phyloP scores from a whole-genome alignment of 2,329 filamentous ascomycete species.

The Aspergillus arachidicola region DNA sequence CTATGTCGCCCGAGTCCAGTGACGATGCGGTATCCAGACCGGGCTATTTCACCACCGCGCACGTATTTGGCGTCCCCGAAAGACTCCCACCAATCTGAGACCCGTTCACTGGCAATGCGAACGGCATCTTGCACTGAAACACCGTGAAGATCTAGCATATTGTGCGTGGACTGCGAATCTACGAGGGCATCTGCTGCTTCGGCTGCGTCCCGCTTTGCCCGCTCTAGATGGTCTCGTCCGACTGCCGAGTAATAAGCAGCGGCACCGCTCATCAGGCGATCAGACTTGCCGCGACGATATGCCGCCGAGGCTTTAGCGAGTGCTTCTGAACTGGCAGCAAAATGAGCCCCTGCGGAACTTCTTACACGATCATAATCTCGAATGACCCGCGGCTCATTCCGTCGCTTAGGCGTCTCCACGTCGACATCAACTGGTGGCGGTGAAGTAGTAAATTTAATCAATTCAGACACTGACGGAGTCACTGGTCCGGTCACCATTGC shows the following conservation, averaged over 20 bases:
- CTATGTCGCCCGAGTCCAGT: constrained; percentile 82
- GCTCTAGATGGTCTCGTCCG: constrained; percentile 64
- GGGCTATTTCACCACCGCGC: constrained; percentile 46
- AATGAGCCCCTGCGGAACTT: constrained; percentile 48
- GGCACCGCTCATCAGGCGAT: constrained; percentile 73
- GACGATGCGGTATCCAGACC: constrained; percentile 70
- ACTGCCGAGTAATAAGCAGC: constrained; percentile 75
- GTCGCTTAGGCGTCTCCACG: constrained; percentile 24
- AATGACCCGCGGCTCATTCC: constrained; percentile 10
- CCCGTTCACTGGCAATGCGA: constrained; percentile 70
- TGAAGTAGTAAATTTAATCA: constrained; percentile 47
- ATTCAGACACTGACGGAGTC: constrained; percentile 34
- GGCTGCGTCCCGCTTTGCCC: constrained; percentile 62
- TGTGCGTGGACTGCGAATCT: constrained; percentile 62
- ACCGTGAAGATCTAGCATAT: constrained; percentile 77
- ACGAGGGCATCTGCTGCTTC: constrained; percentile 72
- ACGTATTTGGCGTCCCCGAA: constrained; percentile 66
- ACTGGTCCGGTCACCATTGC: constrained; percentile 49
- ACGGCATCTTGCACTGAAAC: constrained; percentile 79
- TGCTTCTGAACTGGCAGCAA: constrained; percentile 52
- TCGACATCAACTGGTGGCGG: constrained; percentile 25
- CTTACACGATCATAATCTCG: constrained; percentile 31
- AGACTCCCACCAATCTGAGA: constrained; percentile 74
- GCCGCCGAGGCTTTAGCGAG: constrained; percentile 61
- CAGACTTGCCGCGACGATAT: constrained; percentile 65